Evolutionary conservation across 129 eudicot genomes (phyloP), one percentile per base, ranked within the genome.

Genomic region (Flaveria bidentis): DNA sequence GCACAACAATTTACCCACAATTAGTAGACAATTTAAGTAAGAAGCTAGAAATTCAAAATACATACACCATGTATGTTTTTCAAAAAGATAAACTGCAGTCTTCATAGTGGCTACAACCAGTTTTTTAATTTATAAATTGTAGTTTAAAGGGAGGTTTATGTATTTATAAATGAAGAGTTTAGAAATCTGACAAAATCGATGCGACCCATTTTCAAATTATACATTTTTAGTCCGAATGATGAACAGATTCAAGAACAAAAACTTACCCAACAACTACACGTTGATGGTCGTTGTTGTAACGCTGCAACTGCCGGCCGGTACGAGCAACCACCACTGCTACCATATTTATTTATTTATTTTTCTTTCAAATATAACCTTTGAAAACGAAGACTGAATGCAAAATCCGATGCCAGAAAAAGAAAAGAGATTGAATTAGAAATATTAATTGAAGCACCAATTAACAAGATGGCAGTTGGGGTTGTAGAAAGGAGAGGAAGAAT

Each of bases 231-330:
- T 28, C 9, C 17, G 42, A 63, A 67, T 51, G 16, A 49, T 36
- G 36, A 73, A 23, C 12, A 75, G 69, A 80, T 26, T 30, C 1
- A 78, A 56, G 46, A 33, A 23, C 17, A 64, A 60, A 49, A 41
- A 87, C 96, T 73, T 36, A 92, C 98, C 98, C 98, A 52, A 92
- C 98, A 70, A 92, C 98, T 52, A 82, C 77, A 25, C 98, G 96
- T 56, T 80, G 83, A 17, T 85, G 88, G 50, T 66, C 25, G 71
- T 78, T 86, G 79, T 92, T 86, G 79, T 92, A 92, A 6, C 89
- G 84, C 85, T 92, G 98, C 69, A 89, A 76, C 56, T 87, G 76
- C 58, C 98, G 77, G 20, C 98, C 98, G 1, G 85, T 84, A 2
- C 98, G 96, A 76, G 98, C 86, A 18, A 80, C 73, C 66, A 81